phyloP scores from a whole-genome alignment of 208 protist species.

The Herpetomonas tarakana region DNA sequence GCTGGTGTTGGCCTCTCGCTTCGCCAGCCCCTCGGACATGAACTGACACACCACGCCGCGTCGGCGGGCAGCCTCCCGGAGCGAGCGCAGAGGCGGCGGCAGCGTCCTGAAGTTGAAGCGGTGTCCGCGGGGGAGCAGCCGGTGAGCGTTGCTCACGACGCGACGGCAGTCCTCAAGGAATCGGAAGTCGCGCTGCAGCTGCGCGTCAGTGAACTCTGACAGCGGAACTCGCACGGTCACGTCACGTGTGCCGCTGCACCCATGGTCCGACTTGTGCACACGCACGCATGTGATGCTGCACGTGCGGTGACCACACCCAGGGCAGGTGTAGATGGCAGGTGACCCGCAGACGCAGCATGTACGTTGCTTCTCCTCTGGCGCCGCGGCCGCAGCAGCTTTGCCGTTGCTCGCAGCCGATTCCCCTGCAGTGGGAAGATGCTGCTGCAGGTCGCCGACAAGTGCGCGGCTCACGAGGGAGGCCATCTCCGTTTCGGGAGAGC shows the following conservation, averaged over 20 bases:
- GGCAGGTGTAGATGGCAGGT: slow-evolving; percentile 68
- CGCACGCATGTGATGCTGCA: slow-evolving; percentile 81
- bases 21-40: slow-evolving; percentile 81
- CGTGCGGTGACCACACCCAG: slow-evolving; percentile 59
- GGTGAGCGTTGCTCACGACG: slow-evolving; percentile 62
- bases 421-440: slow-evolving; percentile 16
- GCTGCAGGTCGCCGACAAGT: slow-evolving; percentile 12
- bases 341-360: slow-evolving; percentile 66
- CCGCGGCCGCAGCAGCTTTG: neutral
- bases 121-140: slow-evolving; percentile 45
- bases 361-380: neutral
- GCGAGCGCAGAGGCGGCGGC: slow-evolving; percentile 60
- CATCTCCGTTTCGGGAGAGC: slow-evolving; percentile 5
- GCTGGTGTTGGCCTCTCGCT: slow-evolving; percentile 78
- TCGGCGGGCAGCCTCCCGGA: slow-evolving; percentile 71
- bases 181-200: slow-evolving; percentile 76
- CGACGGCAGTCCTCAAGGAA: slow-evolving; percentile 80
- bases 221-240: slow-evolving; percentile 57
- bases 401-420: neutral
- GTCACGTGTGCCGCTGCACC: slow-evolving; percentile 58
- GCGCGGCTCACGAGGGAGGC: slow-evolving; percentile 24
- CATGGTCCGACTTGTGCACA: slow-evolving; percentile 61
- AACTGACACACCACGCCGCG: slow-evolving; percentile 88
- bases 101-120: slow-evolving; percentile 67
- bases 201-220: slow-evolving; percentile 61